These are phyloP conservation scores for Verticillium dahliae DNA, from an alignment of 2,329 filamentous ascomycete species.

Conservation along the genomic window DNA sequence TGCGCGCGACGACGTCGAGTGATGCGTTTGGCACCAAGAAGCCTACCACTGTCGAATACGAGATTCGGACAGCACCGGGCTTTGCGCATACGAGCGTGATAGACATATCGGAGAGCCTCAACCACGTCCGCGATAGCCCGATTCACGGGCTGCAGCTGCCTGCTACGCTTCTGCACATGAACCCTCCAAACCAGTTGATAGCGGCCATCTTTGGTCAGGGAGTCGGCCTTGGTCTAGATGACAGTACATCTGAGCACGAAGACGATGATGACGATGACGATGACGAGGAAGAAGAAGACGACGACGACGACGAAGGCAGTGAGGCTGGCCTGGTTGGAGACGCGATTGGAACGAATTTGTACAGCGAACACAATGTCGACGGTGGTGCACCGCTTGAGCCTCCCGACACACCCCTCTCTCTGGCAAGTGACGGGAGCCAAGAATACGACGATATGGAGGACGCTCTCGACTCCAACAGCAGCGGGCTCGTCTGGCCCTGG, in stretches of 20 bases:
- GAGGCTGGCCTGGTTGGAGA: slow-evolving; percentile 13
- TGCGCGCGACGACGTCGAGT: slow-evolving; percentile 18
- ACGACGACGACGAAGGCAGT: slow-evolving; percentile 1
- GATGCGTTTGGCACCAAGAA: slow-evolving; percentile 3
- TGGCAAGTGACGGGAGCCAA: slow-evolving; percentile 1
- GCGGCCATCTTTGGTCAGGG: background rate
- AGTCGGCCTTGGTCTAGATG: background rate
- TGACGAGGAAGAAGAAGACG: background rate
- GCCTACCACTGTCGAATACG: slow-evolving; percentile 4
- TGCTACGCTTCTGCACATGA: background rate
- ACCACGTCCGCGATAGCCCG: slow-evolving; percentile 8
- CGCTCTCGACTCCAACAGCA: slow-evolving; percentile 1
- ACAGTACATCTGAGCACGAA: background rate
- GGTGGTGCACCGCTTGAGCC: slow-evolving; percentile 1
- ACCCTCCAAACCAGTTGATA: background rate
- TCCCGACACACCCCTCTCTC: background rate
- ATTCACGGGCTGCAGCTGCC: background rate
- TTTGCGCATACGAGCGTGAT: background rate
- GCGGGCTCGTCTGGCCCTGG: background rate
- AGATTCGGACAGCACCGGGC: background rate
- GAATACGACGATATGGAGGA: background rate
- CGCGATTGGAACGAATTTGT: slow-evolving; percentile 10
- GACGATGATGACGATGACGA: slow-evolving; percentile 14
- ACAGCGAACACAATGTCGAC: slow-evolving; percentile 13
- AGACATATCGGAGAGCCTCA: slow-evolving; percentile 7